A percentile compares a stretch with the other conserved stretches of the same genome.
These are phyloP conservation scores for Phytophthora pisi DNA, from an alignment of 352 stramenopile species.

Conservation along the genomic window DNA sequence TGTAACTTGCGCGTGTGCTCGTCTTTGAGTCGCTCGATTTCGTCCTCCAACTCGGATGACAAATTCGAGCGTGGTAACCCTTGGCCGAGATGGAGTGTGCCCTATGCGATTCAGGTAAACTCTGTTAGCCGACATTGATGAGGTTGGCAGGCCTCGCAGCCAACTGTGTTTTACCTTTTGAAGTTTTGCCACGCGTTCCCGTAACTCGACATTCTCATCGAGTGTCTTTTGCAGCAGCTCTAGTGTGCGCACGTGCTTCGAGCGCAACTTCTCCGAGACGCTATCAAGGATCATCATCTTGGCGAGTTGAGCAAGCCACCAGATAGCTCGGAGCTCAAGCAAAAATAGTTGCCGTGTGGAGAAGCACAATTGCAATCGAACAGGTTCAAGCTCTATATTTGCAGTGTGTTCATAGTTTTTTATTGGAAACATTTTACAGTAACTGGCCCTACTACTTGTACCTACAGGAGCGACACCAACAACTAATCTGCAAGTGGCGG, in stretches of 20 bases:
- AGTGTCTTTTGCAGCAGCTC: slow-evolving; percentile 82
- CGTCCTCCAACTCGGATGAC: slow-evolving; percentile 57
- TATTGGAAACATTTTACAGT: not conserved
- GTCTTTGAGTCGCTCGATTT: slow-evolving; percentile 59
- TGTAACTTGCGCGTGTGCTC: slow-evolving; percentile 46
- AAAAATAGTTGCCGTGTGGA: slow-evolving; percentile 6
- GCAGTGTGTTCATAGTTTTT: too few species aligned
- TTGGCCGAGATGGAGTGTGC: slow-evolving; percentile 55
- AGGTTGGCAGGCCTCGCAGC: not conserved
- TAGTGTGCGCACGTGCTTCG: slow-evolving; percentile 82
- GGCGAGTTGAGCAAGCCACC: not conserved
- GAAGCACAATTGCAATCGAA: too few species aligned
- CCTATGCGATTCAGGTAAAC: slow-evolving; percentile 20
- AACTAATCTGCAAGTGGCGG: not conserved
- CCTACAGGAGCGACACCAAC: not conserved
- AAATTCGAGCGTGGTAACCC: slow-evolving; percentile 47
- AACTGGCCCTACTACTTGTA: not conserved
- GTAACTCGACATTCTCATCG: slow-evolving; percentile 77
- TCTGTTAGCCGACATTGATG: not conserved
- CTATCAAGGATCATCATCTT: slow-evolving; percentile 64
- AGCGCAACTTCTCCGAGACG: slow-evolving; percentile 70
- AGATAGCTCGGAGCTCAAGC: not conserved
- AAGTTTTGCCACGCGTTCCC: slow-evolving; percentile 45
- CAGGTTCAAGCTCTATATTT: too few species aligned
- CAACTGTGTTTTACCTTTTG: slow-evolving; percentile 46